Base-by-base conservation (phyloP, 2,329 filamentous ascomycete genomes). In the Plenodomus biglobosus region DNA sequence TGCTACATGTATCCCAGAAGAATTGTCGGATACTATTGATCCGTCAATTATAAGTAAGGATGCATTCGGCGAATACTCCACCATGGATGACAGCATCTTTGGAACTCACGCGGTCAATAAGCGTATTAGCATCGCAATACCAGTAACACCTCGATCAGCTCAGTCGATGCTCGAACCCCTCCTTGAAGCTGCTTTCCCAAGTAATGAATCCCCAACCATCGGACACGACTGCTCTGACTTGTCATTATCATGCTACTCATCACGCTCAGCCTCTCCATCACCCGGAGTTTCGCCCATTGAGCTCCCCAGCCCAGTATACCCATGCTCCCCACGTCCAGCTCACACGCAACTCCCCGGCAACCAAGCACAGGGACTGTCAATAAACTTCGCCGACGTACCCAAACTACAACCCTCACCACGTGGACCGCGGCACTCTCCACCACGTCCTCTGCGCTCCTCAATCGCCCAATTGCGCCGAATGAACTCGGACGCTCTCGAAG, bases 401-500 rank as follows among this genome's bases (percentile, higher is more conserved):
- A 55, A 45, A 1, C 58, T 70, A 1, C 20, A 38, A 0, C 61
- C 62, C 4, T 50, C 52, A 0, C 52, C 55, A 1, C 42, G 42
- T 15, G 65, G 65, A 1, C 73, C 74, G 0, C 69, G 73, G 38
- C 47, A 53, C 1, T 63, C 61, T 8, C 71, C 74, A 2, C 65
- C 69, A 1, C 67, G 67, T 44, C 66, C 68, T 11, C 56, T 76
- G 3, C 67, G 73, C 13, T 65, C 67, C 24, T 72, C 71, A 7
- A 72, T 75, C 36, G 52, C 64, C 65, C 49, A 69, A 16, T 62
- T 77, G 3, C 61, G 75, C 5, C 65, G 74, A 17, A 76, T 76
- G 74, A 76, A 77, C 53, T 73, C 69, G 20, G 73, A 76, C 43
- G 66, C 69, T 2, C 43, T 42, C 6, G 48, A 55, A 17, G 52